phyloP scores from a whole-genome alignment of 1,284 basidiomycete species.

The Retiboletus fuscus region DNA sequence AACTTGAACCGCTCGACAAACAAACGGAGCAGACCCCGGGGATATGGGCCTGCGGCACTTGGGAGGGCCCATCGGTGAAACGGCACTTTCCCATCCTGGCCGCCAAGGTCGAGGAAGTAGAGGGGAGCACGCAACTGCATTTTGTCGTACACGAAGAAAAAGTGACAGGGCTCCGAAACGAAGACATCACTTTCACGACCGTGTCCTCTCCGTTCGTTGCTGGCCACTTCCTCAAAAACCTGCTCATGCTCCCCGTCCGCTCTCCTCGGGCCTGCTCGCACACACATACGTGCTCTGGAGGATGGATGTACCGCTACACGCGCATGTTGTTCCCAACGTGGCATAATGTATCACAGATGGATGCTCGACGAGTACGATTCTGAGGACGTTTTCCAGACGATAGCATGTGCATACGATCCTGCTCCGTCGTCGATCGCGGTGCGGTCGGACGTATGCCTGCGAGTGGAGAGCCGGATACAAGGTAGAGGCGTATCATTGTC shows the following conservation, averaged over 20 bases:
- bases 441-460: slow-evolving; percentile 54
- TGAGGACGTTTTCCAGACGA: slow-evolving; percentile 55
- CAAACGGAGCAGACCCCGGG: too few species aligned
- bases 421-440: slow-evolving; percentile 45
- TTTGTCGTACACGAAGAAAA: slow-evolving; percentile 20
- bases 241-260: slow-evolving; percentile 14
- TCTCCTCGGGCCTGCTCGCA: neutral
- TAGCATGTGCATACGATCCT: slow-evolving; percentile 44
- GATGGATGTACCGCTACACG: neutral
- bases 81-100: slow-evolving; percentile 10
- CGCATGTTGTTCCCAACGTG: slow-evolving; percentile 11
- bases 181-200: slow-evolving; percentile 19
- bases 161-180: neutral
- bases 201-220: slow-evolving; percentile 9
- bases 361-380: slow-evolving; percentile 22
- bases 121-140: neutral
- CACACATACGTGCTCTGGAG: neutral
- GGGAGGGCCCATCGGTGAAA: too few species aligned
- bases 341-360: slow-evolving; percentile 27
- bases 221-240: slow-evolving; percentile 14
- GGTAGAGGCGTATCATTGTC: slow-evolving; percentile 47
- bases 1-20: too few species aligned
- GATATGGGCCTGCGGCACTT: too few species aligned
- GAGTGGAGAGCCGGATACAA: slow-evolving; percentile 56
- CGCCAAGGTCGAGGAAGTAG: slow-evolving; percentile 20